Percentiles rank a stretch among this genome's conserved stretches.
Evolutionary conservation across 768 basidiomycete genomes (phyloP).

Genomic region (Suillus luteus): DNA sequence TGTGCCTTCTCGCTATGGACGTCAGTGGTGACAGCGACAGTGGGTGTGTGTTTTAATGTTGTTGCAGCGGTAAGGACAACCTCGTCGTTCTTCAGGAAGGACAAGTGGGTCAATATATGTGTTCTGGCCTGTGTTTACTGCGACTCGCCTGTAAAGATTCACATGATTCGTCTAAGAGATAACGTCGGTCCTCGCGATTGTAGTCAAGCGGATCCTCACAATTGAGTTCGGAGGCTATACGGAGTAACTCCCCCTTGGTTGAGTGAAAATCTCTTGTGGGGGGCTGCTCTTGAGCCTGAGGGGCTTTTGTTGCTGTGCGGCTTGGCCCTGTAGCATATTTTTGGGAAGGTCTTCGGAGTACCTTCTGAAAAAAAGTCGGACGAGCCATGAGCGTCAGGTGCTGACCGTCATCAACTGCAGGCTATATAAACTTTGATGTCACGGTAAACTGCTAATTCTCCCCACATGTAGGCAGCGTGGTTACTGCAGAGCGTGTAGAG

Average conservation of each 20-base stretch:
- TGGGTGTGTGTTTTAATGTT: background rate
- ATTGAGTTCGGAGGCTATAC: constrained; percentile 37
- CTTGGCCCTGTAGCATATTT: constrained; percentile 42
- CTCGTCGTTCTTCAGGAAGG: constrained; percentile 2
- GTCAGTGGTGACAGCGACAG: background rate
- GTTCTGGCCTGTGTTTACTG: constrained; percentile 1
- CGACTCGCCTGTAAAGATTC: constrained; percentile 25
- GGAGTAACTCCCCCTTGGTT: constrained; percentile 51
- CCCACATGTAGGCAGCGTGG: background rate
- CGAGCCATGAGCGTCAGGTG: constrained; percentile 42
- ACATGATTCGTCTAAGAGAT: constrained; percentile 14
- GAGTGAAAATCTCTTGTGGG: constrained; percentile 50
- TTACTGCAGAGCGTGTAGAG: background rate
- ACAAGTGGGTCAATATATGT: constrained; percentile 12
- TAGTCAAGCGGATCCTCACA: constrained; percentile 7
- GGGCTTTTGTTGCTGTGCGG: background rate
- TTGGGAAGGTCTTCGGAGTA: constrained; percentile 67
- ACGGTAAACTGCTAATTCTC: background rate
- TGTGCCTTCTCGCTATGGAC: background rate
- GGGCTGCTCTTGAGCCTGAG: constrained; percentile 6
- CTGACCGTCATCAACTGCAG: background rate
- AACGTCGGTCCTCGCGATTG: background rate
- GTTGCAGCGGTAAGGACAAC: constrained; percentile 1
- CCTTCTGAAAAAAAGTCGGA: constrained; percentile 58
- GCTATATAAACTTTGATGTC: constrained; percentile 3